Base-by-base conservation (phyloP, 768 basidiomycete species). In the Boletus rubescentipes region DNA sequence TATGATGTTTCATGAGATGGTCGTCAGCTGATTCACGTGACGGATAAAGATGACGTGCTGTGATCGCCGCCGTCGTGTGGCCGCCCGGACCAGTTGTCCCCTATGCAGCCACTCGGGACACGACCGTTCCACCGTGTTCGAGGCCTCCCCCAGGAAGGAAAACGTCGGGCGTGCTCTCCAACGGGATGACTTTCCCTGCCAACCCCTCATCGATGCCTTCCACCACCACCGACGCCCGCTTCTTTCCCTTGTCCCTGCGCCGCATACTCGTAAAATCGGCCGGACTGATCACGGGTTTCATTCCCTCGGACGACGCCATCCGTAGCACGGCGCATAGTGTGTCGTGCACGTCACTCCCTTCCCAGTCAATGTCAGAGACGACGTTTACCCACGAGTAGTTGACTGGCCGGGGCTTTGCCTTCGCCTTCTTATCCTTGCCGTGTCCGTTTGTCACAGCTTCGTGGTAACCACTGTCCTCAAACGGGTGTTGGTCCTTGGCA, bases 351-450 rank as follows among this genome's bases (percentile, higher is more conserved):
- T 91, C 86, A 52, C 83, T 79, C 26, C 91, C 91, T 62, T 92
- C 88, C 78, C 84, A 86, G 67, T 93, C 91, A 30, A 92, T 82
- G 65, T 92, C 91, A 55, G 88, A 87, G 34, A 83, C 82, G 36
- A 84, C 73, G 64, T 82, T 85, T n/a, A 93, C 82, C 90, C 91
- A 93, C 18, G 86, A 83, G 68, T 93, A 93, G 43, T 83, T 84
- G 29, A 90, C 83, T 53, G 69, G 64, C n/a, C 75, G 72, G 38
- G 68, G 64, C 66, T 72, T 61, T 47, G 57, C 37, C 39, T 59
- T 76, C 26, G 53, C 44, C 75, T 46, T 74, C 32, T 66, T 67
- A 18, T 71, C 59, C 41, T 60, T 71, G 65, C 57, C 66, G 18
- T 58, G 45, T 39, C 57, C 49, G 40, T 38, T 58, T 6, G 58